Evolutionary conservation across 345 rosid genomes (phyloP).

Genomic region (Bruguiera parviflora): DNA sequence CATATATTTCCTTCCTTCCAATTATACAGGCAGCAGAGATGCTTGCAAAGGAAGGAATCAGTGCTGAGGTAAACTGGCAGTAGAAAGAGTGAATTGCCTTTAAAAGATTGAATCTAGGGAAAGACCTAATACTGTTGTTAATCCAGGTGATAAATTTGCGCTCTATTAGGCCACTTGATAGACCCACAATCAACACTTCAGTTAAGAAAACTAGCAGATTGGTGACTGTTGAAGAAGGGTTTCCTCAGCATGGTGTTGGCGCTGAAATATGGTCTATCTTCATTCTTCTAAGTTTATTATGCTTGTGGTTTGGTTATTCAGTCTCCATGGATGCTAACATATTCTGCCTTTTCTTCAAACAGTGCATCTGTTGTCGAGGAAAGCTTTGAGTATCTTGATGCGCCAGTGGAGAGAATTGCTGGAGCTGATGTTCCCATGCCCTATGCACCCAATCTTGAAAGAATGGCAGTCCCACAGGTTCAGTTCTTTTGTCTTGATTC

Average conservation of each 20-base stretch:
- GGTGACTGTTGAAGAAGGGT: constrained; percentile 96
- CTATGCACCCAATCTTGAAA: constrained; percentile 90
- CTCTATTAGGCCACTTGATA: constrained; percentile 82
- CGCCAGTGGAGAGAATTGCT: constrained; percentile 77
- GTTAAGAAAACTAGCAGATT: constrained; percentile 93
- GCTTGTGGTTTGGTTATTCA: neutral
- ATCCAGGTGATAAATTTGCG: constrained; percentile 78
- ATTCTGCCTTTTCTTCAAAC: constrained; percentile 13
- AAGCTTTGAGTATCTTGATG: constrained; percentile 86
- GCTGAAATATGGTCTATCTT: constrained; percentile 77
- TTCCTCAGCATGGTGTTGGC: constrained; percentile 93
- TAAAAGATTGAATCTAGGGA: neutral
- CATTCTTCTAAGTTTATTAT: constrained; percentile 1
- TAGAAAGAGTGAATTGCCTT: neutral
- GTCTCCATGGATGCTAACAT: neutral
- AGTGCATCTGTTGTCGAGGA: constrained; percentile 77
- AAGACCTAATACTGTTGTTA: neutral
- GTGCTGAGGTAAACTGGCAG: constrained; percentile 60
- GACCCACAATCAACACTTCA: constrained; percentile 75
- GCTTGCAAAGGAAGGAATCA: constrained; percentile 82
- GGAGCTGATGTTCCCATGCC: constrained; percentile 98
- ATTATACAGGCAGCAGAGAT: constrained; percentile 71
- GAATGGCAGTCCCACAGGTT: constrained; percentile 91
- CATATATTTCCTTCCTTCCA: neutral
- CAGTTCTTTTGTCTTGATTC: neutral